Base-by-base conservation (phyloP, 108 stramenopile genomes). In the Discostella stelligeroides region DNA sequence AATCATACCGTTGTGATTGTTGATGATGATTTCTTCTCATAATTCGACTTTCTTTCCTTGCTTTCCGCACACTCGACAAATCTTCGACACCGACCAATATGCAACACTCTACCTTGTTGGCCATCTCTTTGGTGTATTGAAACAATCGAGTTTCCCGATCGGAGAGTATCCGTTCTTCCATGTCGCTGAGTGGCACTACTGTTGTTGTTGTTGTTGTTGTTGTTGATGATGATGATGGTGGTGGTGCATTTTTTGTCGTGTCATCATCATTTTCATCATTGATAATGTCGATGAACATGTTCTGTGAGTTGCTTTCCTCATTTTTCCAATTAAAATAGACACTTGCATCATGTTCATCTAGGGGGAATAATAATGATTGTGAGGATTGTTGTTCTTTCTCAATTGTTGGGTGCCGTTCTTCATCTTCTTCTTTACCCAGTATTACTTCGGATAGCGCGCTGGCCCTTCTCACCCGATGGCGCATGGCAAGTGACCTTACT, bases 81-180 rank as follows among this genome's bases (percentile, higher is more conserved):
- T 91, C 85, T 73, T 94, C 89, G 9, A 94, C 93, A 12, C 93
- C 93, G 9, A 94, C 81, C 47, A 94, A 62, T 55, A 94, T 84
- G 67, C 92, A 94, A 8, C 51, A 63, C 80, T 94, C 90, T 4
- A 85, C 50, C 60, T 82, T 76, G 41, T 78, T 72, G 34, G 62
- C 57, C 7, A 68, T 68, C 21, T 86, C 84, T n/a, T 76, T 76
- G 50, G 63, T 79, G 58, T 83, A 74, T 24, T 84, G 61, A 53
- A 86, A 94, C 9, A 89, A 63, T 24, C 92, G 88, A 68, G 88
- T 88, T 82, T 94, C 92, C 9, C 88, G 80, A 73, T 94, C 92
- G 41, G 85, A 85, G 27, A 89, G 63, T 6, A 86, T 86, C 9
- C 88, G 87, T 43, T 80, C 86, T 46, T 89, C 82, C 53, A 89